These are phyloP conservation scores for Lachancea nothofagi DNA, from an alignment of 805 yeast species.

Conservation along the genomic window DNA sequence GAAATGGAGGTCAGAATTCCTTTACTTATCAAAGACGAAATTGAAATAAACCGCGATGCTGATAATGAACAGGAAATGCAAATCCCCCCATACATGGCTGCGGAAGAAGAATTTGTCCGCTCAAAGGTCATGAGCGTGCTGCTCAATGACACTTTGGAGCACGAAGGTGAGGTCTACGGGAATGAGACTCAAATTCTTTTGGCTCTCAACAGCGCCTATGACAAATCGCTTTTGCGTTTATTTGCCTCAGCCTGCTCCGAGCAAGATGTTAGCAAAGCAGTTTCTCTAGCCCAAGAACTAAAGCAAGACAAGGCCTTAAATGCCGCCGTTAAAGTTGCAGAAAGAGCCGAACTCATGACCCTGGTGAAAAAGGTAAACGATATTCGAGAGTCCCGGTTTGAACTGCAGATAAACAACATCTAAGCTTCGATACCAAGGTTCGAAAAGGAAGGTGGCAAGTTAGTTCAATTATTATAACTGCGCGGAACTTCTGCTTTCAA, in stretches of 20 bases:
- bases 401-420: conserved; percentile 21
- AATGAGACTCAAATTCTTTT: conserved; percentile 48
- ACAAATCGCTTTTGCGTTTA: conserved; percentile 69
- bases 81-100: conserved; percentile 31
- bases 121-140: conserved; percentile 57
- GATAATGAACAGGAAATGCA: conserved; percentile 25
- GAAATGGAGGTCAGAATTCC: conserved; percentile 73
- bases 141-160: conserved; percentile 50
- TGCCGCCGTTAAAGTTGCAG: conserved; percentile 83
- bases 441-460: too few species aligned
- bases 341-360: conserved; percentile 52
- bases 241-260: conserved; percentile 71
- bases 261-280: conserved; percentile 57
- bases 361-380: conserved; percentile 52
- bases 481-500: too few species aligned
- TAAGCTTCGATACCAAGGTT: too few species aligned
- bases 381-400: conserved; percentile 41
- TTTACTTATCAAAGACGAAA: conserved; percentile 34
- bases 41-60: conserved; percentile 22
- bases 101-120: conserved; percentile 62
- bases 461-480: background rate
- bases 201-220: conserved; percentile 54
- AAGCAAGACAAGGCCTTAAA: conserved; percentile 71
- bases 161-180: conserved; percentile 39
- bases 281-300: conserved; percentile 61